Base-by-base conservation (phyloP, 345 rosid genomes). In the Anacardium occidentale region DNA sequence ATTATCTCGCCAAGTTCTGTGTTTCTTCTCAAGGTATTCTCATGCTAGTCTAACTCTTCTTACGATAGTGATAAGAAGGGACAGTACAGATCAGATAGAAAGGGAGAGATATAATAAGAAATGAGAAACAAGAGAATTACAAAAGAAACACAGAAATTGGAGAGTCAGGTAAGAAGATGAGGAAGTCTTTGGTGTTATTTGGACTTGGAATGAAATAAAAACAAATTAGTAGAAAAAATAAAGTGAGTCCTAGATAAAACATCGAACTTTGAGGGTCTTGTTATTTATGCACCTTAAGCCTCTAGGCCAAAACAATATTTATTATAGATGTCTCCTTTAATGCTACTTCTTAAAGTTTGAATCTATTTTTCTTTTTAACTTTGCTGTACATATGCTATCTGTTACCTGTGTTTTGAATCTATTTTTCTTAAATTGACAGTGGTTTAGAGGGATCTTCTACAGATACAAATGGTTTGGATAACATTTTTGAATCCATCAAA, bases 401-500 rank as follows among this genome's bases (percentile, higher is more conserved):
- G 5, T 17, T 22, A 21, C 44, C 14, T 22, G 4, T 47, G 40
- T 69, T 45, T 45, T 67, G 7, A 58, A 21, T 44, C 14, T 26
- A 52, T 76, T 77, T 45, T 63, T 72, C 67, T 77, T 78, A 47
- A 32, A 20, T 74, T 82, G 79, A 72, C 83, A 94, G 96, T 83
- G 74, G 71, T 82, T 29, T 85, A 77, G 86, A 85, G 71, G 86
- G 78, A 60, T 76, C 76, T 73, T 50, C 66, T 61, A 80, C 79
- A 66, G 77, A 83, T 76, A 61, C 73, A 53, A 70, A 55, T 65
- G 34, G 77, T 78, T 70, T 86, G 78, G 91, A 90, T 71, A 48
- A 72, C 67, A 77, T 91, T 62, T 75, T 83, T 58, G 71, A 83
- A 62, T 78, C 90, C 0, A 84, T 95, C 29, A 73, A 79, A 78